Evolutionary conservation across 2,329 filamentous ascomycete genomes (phyloP), one percentile per base, ranked within the genome.

Genomic region (Ophiocordyceps robertsii): DNA sequence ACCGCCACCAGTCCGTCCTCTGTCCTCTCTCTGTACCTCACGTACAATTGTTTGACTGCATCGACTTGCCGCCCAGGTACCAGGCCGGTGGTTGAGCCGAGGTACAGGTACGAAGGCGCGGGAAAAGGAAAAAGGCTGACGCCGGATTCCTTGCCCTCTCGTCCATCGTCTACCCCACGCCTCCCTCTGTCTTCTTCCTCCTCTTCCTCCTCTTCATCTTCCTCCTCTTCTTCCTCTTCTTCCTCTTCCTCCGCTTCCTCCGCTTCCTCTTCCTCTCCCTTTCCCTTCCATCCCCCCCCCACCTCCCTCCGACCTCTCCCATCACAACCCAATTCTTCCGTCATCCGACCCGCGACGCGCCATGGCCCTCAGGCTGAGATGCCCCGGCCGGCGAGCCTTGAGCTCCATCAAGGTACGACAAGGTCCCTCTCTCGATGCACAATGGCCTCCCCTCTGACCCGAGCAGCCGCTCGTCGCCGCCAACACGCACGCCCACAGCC

Each of bases 281-380:
- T 11, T 21, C 35, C 8, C 17, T 17, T 11, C 8, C 35, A 11
- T 19, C 19, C 19, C 19, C 30, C 35, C 36, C 39, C 39, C 36
- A 10, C 41, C 36, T 38, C 33, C 32, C 37, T 37, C 39, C 45
- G 6, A 7, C 24, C 24, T 27, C 24, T 27, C 24, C 16, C 2
- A n/a, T n/a, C n/a, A n/a, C n/a, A 10, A 5, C 33, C n/a, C 8
- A 35, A n/a, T 16, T 5, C 31, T n/a, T n/a, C n/a, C n/a, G n/a
- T n/a, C n/a, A n/a, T n/a, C n/a, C n/a, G n/a, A n/a, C n/a, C 31
- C n/a, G 38, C 44, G 29, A 39, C 38, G 38, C 51, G 61, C 56
- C 47, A 84, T 85, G 81, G 74, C 80, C 43, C 66, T 83, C 60
- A 79, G 74, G 53, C 62, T 80, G 44, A 72, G 75, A 60, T 68